These are phyloP conservation scores for Biancaea sappan DNA, from an alignment of 306 rosid genomes.

Conservation along the genomic window DNA sequence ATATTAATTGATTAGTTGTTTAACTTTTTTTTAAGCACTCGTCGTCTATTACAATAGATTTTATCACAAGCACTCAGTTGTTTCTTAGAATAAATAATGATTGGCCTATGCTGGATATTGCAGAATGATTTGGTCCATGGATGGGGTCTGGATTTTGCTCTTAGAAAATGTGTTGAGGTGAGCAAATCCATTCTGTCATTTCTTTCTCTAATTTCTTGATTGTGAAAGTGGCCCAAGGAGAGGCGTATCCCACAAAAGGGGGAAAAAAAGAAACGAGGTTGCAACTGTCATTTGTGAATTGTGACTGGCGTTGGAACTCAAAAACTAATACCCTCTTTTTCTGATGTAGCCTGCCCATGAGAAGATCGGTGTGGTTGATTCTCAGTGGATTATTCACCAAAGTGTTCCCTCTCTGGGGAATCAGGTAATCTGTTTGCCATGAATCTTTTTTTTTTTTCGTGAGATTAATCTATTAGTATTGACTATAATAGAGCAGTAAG, in stretches of 20 bases:
- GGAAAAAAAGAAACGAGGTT: neutral
- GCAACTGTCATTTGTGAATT: conserved; percentile 18
- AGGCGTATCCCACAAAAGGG: neutral
- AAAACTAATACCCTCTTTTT: conserved; percentile 18
- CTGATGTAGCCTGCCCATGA: conserved; percentile 89
- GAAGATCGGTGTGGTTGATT: conserved; percentile 97
- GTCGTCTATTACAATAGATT: conserved; percentile 1
- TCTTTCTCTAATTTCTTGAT: conserved; percentile 7
- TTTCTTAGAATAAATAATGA: conserved; percentile 5
- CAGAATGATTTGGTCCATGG: conserved; percentile 99
- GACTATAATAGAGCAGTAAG: conserved; percentile 16
- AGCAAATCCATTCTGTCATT: conserved; percentile 25
- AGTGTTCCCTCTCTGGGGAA: conserved; percentile 86
- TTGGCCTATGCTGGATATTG: conserved; percentile 22
- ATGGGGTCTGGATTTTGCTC: conserved; percentile 98
- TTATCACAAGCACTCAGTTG: neutral
- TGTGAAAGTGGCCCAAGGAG: neutral
- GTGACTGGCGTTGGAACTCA: conserved; percentile 1
- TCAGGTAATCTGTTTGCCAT: conserved; percentile 64
- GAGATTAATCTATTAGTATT: neutral
- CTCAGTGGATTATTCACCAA: conserved; percentile 97
- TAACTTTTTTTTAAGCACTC: conserved; percentile 17
- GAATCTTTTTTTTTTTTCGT: no score
- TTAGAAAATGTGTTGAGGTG: conserved; percentile 93
- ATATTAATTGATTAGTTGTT: conserved; percentile 10